Conservation (phyloP, 148 eudicot species). For the Rhododendron simsii region DNA sequence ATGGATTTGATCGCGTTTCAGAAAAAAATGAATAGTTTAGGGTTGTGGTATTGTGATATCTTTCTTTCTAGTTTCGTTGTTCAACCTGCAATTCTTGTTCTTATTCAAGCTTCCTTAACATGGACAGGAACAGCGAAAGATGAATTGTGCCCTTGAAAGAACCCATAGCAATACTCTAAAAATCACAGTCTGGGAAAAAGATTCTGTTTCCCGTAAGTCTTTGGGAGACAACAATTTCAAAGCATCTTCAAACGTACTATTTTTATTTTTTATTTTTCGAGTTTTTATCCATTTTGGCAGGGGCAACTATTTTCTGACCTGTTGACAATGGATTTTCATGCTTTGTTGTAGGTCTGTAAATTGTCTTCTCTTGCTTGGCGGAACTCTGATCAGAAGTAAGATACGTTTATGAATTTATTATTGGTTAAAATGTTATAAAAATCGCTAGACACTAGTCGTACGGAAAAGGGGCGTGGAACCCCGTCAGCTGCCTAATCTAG, state of each 20-base stretch:
- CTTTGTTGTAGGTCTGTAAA: constrained; percentile 8
- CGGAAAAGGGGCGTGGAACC: too few relatives aligned
- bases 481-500: too few relatives aligned
- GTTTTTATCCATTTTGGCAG: not conserved
- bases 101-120: not conserved
- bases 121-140: constrained; percentile 7
- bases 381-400: constrained; percentile 13
- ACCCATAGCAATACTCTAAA: not conserved
- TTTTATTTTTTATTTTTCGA: not conserved
- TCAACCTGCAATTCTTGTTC: not conserved
- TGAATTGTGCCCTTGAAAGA: constrained; percentile 12
- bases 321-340: not conserved
- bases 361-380: constrained; percentile 14
- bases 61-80: not conserved
- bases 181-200: not conserved
- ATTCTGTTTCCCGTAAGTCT: not conserved
- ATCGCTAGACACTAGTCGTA: too few relatives aligned
- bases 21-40: not conserved
- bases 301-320: not conserved
- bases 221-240: constrained; percentile 8
- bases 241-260: constrained; percentile 12
- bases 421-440: not conserved
- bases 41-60: not conserved
- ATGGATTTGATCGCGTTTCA: not conserved
- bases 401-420: not conserved